These are phyloP conservation scores for Leccinum olivaceopallidum DNA, from an alignment of 768 basidiomycete genomes.

Conservation along the genomic window DNA sequence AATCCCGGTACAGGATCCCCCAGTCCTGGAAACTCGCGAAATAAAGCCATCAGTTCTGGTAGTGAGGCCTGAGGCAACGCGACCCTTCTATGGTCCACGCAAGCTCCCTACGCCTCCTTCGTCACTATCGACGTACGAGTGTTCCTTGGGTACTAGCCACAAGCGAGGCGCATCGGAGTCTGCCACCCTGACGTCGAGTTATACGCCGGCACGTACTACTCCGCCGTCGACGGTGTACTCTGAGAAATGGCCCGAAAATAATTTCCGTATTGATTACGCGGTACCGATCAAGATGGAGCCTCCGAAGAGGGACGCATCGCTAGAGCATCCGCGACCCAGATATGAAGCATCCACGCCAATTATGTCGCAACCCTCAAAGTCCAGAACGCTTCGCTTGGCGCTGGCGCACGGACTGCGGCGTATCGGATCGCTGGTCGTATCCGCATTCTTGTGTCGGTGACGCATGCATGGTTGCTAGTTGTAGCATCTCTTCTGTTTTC, in stretches of 20 bases:
- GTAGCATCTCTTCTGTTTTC: constrained; percentile 9
- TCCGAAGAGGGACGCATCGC: constrained; percentile 22
- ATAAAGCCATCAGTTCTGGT: constrained; percentile 12
- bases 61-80: constrained; percentile 21
- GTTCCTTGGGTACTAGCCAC: constrained; percentile 13
- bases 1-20: constrained; percentile 26
- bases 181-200: constrained; percentile 28
- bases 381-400: constrained; percentile 25
- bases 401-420: constrained; percentile 27
- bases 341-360: constrained; percentile 21
- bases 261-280: constrained; percentile 25
- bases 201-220: constrained; percentile 30
- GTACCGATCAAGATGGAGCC: constrained; percentile 26
- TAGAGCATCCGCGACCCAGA: constrained; percentile 23
- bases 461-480: constrained; percentile 6
- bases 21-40: constrained; percentile 18
- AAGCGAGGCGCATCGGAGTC: constrained; percentile 23
- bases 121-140: constrained; percentile 29
- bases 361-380: constrained; percentile 25
- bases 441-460: constrained; percentile 34
- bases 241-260: constrained; percentile 32
- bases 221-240: constrained; percentile 32
- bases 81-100: constrained; percentile 26
- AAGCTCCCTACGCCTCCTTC: constrained; percentile 35
- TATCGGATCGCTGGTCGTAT: constrained; percentile 31